These are phyloP conservation scores for Penicillium olsonii DNA, from an alignment of 2,329 filamentous ascomycete genomes.

Conservation along the genomic window DNA sequence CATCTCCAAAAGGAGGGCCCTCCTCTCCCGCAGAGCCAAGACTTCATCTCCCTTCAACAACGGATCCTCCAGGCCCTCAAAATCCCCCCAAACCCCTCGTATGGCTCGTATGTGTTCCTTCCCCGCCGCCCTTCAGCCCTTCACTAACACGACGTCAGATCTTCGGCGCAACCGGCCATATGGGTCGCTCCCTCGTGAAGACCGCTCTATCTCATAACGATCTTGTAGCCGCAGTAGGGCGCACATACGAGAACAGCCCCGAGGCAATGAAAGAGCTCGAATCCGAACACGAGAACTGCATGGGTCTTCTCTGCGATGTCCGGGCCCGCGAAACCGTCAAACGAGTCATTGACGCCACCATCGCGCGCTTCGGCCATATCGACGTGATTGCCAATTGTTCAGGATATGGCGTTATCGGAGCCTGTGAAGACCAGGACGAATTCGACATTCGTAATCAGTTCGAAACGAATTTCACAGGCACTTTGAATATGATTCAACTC, in stretches of 20 bases:
- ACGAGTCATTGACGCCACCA: conserved; percentile 67
- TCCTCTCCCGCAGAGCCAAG: conserved; percentile 40
- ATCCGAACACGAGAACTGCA: conserved; percentile 59
- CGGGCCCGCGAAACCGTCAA: conserved; percentile 76
- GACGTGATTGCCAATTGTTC: conserved; percentile 93
- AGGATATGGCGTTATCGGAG: conserved; percentile 91
- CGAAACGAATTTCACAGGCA: conserved; percentile 96
- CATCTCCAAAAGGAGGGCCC: conserved; percentile 26
- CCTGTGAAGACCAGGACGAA: conserved; percentile 96
- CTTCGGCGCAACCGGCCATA: conserved; percentile 96
- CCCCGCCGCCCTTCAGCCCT: not conserved
- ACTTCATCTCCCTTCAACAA: conserved; percentile 74
- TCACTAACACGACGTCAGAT: conserved; percentile 54
- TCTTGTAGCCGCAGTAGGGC: conserved; percentile 81
- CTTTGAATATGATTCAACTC: conserved; percentile 86
- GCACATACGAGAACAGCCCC: conserved; percentile 73
- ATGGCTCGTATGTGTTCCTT: conserved; percentile 72
- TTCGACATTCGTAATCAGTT: conserved; percentile 94
- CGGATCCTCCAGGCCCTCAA: conserved; percentile 75
- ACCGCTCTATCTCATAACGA: conserved; percentile 78
- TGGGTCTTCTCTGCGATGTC: conserved; percentile 87
- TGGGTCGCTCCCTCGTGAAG: conserved; percentile 87
- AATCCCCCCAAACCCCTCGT: conserved; percentile 73
- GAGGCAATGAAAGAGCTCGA: conserved; percentile 72
- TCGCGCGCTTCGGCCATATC: conserved; percentile 75